Evolutionary conservation across 768 basidiomycete species (phyloP).

Genomic region (Mycena epipterygia): DNA sequence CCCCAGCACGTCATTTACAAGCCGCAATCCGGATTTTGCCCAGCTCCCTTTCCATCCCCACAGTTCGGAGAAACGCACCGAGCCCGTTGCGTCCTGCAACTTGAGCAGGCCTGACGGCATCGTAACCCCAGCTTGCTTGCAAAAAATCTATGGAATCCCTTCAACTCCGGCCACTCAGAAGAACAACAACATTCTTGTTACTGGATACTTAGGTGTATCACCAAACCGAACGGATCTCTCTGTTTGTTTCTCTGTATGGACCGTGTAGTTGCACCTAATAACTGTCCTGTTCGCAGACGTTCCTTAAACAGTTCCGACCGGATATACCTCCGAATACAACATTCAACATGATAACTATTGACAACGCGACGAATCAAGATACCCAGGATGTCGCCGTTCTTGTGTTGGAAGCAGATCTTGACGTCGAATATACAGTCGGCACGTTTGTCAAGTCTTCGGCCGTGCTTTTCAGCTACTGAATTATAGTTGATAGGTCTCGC

Average conservation of each 20-base stretch:
- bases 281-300: slow-evolving; percentile 11
- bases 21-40: neutral
- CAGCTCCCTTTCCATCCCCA: no score
- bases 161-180: no score
- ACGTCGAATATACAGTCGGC: slow-evolving; percentile 24
- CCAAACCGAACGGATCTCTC: slow-evolving; percentile 10
- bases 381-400: no score
- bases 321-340: slow-evolving; percentile 4
- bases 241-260: slow-evolving; percentile 10
- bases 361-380: no score
- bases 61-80: slow-evolving; percentile 7
- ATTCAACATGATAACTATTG: no score
- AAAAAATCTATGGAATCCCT: no score
- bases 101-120: no score
- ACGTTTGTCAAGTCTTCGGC: neutral
- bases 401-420: slow-evolving; percentile 13
- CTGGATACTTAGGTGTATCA: slow-evolving; percentile 18
- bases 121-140: no score
- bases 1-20: slow-evolving; percentile 12
- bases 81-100: no score
- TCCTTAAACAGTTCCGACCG: slow-evolving; percentile 18
- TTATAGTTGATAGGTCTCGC: no score
- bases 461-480: neutral
- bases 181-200: no score
- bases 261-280: slow-evolving; percentile 7